These are phyloP conservation scores for Eucalyptus sp. DNA, from an alignment of 345 rosid species.

Conservation along the genomic window DNA sequence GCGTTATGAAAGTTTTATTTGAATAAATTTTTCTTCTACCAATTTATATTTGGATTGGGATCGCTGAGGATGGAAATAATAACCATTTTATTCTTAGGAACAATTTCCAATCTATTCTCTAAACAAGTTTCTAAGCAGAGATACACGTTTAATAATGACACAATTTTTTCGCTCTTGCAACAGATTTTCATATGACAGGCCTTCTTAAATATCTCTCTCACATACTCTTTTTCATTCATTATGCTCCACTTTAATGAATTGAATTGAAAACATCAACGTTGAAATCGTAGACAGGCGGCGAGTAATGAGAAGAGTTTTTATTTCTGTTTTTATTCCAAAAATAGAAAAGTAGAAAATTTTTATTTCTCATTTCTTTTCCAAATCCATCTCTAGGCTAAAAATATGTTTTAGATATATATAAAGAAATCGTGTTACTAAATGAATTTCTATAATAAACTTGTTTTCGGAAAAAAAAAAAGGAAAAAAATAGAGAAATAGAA, in stretches of 20 bases:
- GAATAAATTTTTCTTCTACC: neutral
- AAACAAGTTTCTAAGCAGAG: rapidly evolving
- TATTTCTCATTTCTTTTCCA: neutral
- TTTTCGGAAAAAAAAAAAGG: rapidly evolving
- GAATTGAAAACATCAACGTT: neutral
- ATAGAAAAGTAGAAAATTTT: rapidly evolving
- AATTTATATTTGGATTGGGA: neutral
- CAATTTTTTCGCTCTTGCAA: no score
- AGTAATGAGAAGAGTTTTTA: no score
- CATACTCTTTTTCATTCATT: neutral
- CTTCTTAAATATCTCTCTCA: neutral
- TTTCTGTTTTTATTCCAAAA: rapidly evolving
- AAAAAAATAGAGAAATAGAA: rapidly evolving
- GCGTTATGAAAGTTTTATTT: no score
- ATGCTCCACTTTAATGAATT: neutral
- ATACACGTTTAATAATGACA: no score
- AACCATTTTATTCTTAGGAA: no score
- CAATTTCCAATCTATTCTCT: rapidly evolving
- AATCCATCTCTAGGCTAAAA: no score
- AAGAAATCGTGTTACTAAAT: rapidly evolving
- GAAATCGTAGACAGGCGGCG: rapidly evolving
- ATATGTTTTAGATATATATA: rapidly evolving
- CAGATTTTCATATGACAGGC: neutral
- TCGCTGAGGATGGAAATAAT: rapidly evolving
- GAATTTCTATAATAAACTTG: rapidly evolving